Conservation (phyloP, 1,139 yeast genomes). For the Protomyces inundatus region DNA sequence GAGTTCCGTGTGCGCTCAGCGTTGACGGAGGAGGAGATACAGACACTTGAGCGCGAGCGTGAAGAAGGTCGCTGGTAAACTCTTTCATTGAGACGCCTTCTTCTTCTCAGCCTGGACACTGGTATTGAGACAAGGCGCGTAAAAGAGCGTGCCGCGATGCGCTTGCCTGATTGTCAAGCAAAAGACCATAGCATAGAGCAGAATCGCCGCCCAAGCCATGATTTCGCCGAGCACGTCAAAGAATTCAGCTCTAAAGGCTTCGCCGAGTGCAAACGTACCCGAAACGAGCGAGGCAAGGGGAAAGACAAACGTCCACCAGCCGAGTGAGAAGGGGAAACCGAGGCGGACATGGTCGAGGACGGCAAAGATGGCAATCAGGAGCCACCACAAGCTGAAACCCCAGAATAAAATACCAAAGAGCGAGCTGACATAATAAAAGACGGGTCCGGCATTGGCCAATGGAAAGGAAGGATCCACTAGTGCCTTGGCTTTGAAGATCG, state of each 20-base stretch:
- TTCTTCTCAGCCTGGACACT: neutral
- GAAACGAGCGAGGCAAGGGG: conserved; percentile 18
- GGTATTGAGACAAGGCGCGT: conserved; percentile 15
- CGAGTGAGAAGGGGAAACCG: conserved; percentile 20
- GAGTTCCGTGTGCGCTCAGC: too few relatives aligned
- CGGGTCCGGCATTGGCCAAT: conserved; percentile 6
- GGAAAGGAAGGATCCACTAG: neutral
- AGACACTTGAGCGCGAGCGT: neutral
- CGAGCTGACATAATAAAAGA: conserved; percentile 5
- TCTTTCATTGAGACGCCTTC: neutral
- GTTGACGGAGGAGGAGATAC: neutral
- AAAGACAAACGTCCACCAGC: conserved; percentile 25
- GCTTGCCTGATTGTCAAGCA: conserved; percentile 16
- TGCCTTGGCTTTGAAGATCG: conserved; percentile 1
- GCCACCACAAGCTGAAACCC: conserved; percentile 26
- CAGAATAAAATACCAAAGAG: conserved; percentile 10
- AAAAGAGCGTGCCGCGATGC: conserved; percentile 14
- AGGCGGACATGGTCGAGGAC: conserved; percentile 15
- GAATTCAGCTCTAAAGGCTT: conserved; percentile 4
- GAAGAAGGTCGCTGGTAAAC: neutral
- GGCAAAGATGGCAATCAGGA: conserved; percentile 21
- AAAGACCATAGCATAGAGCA: conserved; percentile 10
- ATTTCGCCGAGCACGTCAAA: conserved; percentile 16
- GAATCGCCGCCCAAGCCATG: conserved; percentile 21
- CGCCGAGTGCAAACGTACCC: conserved; percentile 18